Base-by-base conservation (phyloP, 208 protist genomes). In the Leptomonas pyrrhocoris region DNA sequence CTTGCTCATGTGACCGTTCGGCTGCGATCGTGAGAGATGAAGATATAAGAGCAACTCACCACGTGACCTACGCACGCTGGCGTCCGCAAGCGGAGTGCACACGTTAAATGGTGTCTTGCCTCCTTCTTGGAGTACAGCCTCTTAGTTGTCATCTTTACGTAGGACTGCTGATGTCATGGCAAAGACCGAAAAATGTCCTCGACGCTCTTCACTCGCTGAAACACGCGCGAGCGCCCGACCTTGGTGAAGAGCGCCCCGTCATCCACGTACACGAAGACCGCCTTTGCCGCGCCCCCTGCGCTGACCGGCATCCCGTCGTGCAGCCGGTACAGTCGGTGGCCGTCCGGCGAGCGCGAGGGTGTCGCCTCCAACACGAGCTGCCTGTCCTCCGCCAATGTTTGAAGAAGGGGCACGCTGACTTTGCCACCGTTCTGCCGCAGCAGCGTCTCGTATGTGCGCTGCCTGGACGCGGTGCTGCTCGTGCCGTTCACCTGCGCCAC, bases 211-310 rank as follows among this genome's bases (percentile, higher is more conserved):
- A 85, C 86, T 0, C 73, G 64, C 27, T 84, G 84, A 56, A 89
- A 93, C 18, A 59, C 57, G 13, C 75, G 58, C n/a, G 71, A 49
- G 4, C 81, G 58, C 2, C 79, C 77, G 11, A 68, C 59, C 56
- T 88, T 89, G 53, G 86, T 82, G 53, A 81, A 90, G 3, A 96
- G 60, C 36, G 78, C 73, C 21, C 90, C 90, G 53, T 88, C 73
- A 30, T 89, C 81, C n/a, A 95, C 31, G 67, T 94, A 95, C 18
- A 92, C 67, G 53, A 88, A 90, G 2, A 90, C 84, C 1, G 70
- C 79, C n/a, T 57, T 65, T 3, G 57, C 34, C 5, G 48, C 53
- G 36, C 50, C 48, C 1, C 42, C 45, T 18, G 43, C 31, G 21
- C 64, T 40, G 36, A 43, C 58, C 18, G 27, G 43, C 13, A 54